Evolutionary conservation across 2,329 filamentous ascomycete genomes (phyloP), one percentile per base, ranked within the genome.

Genomic region (Trichoderma citrinoviride): DNA sequence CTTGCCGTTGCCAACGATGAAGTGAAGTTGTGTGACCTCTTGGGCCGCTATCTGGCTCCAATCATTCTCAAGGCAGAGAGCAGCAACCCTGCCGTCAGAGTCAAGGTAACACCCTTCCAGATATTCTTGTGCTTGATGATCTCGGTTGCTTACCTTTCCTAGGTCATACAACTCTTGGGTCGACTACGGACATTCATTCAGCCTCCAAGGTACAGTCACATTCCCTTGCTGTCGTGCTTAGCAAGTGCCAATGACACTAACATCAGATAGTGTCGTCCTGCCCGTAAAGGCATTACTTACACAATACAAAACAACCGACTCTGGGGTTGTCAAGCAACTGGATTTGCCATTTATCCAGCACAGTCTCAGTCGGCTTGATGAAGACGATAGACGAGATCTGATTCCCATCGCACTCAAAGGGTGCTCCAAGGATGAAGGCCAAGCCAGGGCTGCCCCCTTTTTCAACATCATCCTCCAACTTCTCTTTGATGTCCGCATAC

Each of bases 261-360:
- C 15, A 29, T 3, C 15, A 5, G n/a, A 15, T 67, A 84, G 84
- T 55, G 87, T 97, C 68, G 83, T 93, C 61, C 81, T 99, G 6
- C 95, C 95, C 0, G 93, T 98, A 14, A 85, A 87, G n/a, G 87
- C 88, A 17, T 82, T 99, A 19, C 77, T 98, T 62, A 89, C 93
- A 70, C 95, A 98, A 75, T 97, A 96, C 82, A 96, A 96, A 76
- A 73, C 91, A 23, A 87, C 86, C 43, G 82, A 87, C 44, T 89
- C 88, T 14, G 81, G 88, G 1, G 82, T 97, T 43, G 87, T 99
- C 68, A 89, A 92, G 68, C 91, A 96, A 74, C 90, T 97, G 70
- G 93, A 98, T 77, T 80, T 98, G 46, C 83, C 90, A 19, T 97
- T 96, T 74, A 90, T 97, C 43, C 91, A 96, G 72, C 92, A 96